Conservation (phyloP, 768 basidiomycete genomes). For the Lactarius psammicola region DNA sequence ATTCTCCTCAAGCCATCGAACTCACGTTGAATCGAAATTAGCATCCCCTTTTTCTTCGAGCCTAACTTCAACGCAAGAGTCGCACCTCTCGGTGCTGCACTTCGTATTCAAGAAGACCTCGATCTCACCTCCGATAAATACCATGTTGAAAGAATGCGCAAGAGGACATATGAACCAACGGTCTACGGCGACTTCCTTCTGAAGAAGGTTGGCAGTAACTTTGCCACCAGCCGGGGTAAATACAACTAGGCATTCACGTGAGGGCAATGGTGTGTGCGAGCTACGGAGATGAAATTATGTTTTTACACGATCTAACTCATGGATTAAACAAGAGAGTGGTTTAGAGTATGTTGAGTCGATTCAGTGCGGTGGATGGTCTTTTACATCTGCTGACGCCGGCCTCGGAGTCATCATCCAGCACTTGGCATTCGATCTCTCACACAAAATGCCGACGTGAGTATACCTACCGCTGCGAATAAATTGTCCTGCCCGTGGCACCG, state of each 20-base stretch:
- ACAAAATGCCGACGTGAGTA: background rate
- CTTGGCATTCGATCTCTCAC: conserved; percentile 1
- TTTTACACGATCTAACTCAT: conserved; percentile 11
- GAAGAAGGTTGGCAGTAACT: conserved; percentile 72
- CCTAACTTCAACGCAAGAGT: conserved; percentile 78
- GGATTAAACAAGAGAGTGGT: conserved; percentile 16
- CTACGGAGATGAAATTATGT: conserved; percentile 7
- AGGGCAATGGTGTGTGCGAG: background rate
- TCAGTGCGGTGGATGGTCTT: background rate
- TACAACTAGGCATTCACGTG: conserved; percentile 33
- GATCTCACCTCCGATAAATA: conserved; percentile 24
- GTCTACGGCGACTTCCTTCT: conserved; percentile 79
- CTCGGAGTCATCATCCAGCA: background rate
- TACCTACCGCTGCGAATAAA: conserved; percentile 29
- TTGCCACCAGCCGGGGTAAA: conserved; percentile 44
- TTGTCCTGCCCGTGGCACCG: conserved; percentile 28
- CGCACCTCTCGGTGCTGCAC: conserved; percentile 60
- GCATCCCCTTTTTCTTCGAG: conserved; percentile 93
- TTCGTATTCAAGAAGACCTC: conserved; percentile 42
- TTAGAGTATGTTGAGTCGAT: conserved; percentile 8
- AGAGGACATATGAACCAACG: conserved; percentile 46
- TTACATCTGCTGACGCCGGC: background rate
- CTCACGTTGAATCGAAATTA: conserved; percentile 33
- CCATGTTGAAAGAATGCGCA: conserved; percentile 27
- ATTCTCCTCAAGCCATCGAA: background rate